A percentile compares a stretch with the other conserved stretches of the same genome.
Conservation (phyloP, 345 rosid genomes). For the Dipteronia dyeriana region DNA sequence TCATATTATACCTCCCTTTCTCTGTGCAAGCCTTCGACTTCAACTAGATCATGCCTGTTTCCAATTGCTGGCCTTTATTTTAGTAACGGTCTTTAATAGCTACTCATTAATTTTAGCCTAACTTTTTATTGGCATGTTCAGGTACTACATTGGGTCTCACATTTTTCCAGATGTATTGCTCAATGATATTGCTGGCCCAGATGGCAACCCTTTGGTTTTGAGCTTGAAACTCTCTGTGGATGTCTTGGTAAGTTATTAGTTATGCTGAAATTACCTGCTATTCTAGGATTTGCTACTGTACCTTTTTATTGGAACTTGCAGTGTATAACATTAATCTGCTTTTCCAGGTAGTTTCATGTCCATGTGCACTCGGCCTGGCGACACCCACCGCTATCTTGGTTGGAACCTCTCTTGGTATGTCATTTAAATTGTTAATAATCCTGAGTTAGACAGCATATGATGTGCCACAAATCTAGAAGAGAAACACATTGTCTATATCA, state of each 20-base stretch:
- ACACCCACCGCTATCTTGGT: constrained; percentile 96
- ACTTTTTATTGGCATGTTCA: constrained; percentile 31
- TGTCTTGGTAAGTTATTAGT: constrained; percentile 90
- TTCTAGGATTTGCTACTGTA: neutral
- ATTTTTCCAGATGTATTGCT: constrained; percentile 94
- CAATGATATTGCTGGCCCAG: constrained; percentile 93
- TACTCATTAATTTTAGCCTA: constrained; percentile 3
- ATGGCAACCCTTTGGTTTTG: constrained; percentile 80
- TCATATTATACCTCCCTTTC: neutral
- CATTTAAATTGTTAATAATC: constrained; percentile 26
- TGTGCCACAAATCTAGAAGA: neutral
- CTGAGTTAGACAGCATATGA: constrained; percentile 2
- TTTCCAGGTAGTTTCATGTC: constrained; percentile 93
- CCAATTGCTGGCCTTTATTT: neutral
- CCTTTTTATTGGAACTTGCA: neutral
- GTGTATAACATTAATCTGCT: constrained; percentile 15
- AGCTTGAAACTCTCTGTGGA: constrained; percentile 96
- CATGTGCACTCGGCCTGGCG: constrained; percentile 97
- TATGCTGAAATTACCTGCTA: constrained; percentile 8
- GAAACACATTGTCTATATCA: neutral
- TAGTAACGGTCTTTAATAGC: neutral
- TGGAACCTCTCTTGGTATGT: constrained; percentile 93
- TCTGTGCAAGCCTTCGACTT: neutral
- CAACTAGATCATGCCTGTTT: neutral
- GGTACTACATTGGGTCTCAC: constrained; percentile 85